These are phyloP conservation scores for Hypomontagnella monticulosa DNA, from an alignment of 495 filamentous ascomycete species.

Conservation along the genomic window DNA sequence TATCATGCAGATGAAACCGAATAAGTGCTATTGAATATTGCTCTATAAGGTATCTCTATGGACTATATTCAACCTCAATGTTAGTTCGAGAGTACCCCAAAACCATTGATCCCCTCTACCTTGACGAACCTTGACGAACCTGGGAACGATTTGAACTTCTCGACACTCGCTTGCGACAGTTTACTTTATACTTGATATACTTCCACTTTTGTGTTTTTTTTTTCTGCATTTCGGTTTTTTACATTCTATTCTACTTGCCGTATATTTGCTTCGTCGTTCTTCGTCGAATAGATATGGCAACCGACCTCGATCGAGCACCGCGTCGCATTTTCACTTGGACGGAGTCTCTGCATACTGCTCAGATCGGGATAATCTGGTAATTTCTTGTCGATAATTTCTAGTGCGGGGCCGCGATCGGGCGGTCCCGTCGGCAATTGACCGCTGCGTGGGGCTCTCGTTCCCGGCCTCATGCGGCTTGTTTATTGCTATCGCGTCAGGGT, in stretches of 20 bases:
- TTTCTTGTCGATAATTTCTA: slow-evolving; percentile 51
- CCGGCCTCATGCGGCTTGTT: background rate
- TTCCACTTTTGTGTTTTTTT: slow-evolving; percentile 32
- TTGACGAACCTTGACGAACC: slow-evolving; percentile 43
- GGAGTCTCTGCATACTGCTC: slow-evolving; percentile 20
- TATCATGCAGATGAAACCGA: slow-evolving; percentile 4
- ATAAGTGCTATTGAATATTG: slow-evolving; percentile 4
- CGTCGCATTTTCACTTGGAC: slow-evolving; percentile 11
- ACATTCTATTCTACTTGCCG: slow-evolving; percentile 14
- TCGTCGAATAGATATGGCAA: slow-evolving; percentile 16
- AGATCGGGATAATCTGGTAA: slow-evolving; percentile 46
- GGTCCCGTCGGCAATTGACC: background rate
- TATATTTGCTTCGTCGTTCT: slow-evolving; percentile 20
- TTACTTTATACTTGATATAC: slow-evolving; percentile 29
- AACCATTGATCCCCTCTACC: slow-evolving; percentile 32
- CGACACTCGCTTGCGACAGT: slow-evolving; percentile 49
- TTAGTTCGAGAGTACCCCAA: slow-evolving; percentile 13
- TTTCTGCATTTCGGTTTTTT: slow-evolving; percentile 22
- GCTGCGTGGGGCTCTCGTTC: background rate
- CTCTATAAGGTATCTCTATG: background rate
- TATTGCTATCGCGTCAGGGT: slow-evolving; percentile 6
- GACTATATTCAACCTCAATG: background rate
- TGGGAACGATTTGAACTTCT: slow-evolving; percentile 45
- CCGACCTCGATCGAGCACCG: slow-evolving; percentile 12
- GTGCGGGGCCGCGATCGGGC: slow-evolving; percentile 10